Conservation (phyloP, 2,329 filamentous ascomycete genomes). For the Nemania diffusa region DNA sequence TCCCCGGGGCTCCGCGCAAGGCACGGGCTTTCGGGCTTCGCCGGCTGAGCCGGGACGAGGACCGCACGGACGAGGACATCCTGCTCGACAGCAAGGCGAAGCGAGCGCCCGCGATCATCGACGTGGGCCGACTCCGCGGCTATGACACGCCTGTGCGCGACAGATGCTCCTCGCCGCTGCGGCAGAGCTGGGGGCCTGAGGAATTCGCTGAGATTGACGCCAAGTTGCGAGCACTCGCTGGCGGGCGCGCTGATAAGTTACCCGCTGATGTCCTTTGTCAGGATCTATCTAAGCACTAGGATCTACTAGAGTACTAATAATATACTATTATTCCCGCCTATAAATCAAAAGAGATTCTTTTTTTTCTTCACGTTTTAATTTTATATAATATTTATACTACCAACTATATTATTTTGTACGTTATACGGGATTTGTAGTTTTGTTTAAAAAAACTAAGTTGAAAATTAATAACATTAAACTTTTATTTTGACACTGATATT, state of each 20-base stretch:
- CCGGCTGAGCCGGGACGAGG: not conserved
- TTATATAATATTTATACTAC: too few relatives aligned
- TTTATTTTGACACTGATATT: too few relatives aligned
- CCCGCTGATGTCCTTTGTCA: not conserved
- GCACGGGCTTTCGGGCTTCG: not conserved
- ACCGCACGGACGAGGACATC: not conserved
- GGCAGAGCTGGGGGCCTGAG: constrained; percentile 26
- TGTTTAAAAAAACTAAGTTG: too few relatives aligned
- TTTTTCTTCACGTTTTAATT: too few relatives aligned
- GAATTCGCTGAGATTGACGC: constrained; percentile 21
- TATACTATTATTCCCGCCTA: too few relatives aligned
- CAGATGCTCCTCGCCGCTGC: constrained; percentile 19
- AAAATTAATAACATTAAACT: too few relatives aligned
- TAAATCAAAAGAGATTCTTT: too few relatives aligned
- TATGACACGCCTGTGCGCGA: constrained; percentile 11
- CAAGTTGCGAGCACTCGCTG: not conserved
- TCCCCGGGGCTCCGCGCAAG: constrained; percentile 20
- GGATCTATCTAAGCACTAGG: too few relatives aligned
- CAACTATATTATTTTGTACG: too few relatives aligned
- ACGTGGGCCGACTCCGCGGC: not conserved
- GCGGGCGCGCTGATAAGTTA: not conserved
- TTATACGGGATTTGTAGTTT: too few relatives aligned
- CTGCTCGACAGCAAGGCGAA: constrained; percentile 23
- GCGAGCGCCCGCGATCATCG: not conserved
- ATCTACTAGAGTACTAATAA: too few relatives aligned